Evolutionary conservation across 1,284 basidiomycete species (phyloP).

Genomic region (Leccinum subfulvum): DNA sequence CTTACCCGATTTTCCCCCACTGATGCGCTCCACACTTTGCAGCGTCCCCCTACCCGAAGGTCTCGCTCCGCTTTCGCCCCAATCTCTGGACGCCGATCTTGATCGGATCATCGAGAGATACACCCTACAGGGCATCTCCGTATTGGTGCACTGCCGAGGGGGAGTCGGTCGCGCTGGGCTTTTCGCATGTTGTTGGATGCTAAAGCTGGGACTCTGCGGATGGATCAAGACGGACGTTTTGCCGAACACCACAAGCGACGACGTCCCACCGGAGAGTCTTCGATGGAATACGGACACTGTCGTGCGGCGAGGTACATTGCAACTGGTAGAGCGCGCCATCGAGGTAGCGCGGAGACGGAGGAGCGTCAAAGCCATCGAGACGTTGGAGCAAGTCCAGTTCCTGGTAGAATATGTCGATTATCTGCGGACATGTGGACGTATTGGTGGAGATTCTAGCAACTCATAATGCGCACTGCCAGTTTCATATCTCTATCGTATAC

Average conservation of each 20-base stretch:
- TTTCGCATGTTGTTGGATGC: conserved; percentile 89
- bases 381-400: conserved; percentile 88
- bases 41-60: conserved; percentile 92
- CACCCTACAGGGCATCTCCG: conserved; percentile 70
- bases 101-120: conserved; percentile 69
- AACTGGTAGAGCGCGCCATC: conserved; percentile 74
- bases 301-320: conserved; percentile 49
- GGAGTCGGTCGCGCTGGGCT: conserved; percentile 94
- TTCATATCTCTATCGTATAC: conserved; percentile 7
- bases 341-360: conserved; percentile 71
- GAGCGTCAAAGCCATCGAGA: conserved; percentile 87
- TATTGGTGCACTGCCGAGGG: conserved; percentile 91
- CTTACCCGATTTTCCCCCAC: background rate
- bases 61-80: conserved; percentile 70
- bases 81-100: conserved; percentile 70
- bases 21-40: conserved; percentile 4
- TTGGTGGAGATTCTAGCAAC: background rate
- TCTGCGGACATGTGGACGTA: conserved; percentile 39
- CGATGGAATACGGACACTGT: conserved; percentile 22
- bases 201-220: conserved; percentile 87
- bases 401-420: conserved; percentile 78
- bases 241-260: conserved; percentile 2
- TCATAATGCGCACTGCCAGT: background rate
- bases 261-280: background rate
- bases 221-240: conserved; percentile 45